Evolutionary conservation across 306 rosid species (phyloP).

Genomic region (Quercus aquifolioides): DNA sequence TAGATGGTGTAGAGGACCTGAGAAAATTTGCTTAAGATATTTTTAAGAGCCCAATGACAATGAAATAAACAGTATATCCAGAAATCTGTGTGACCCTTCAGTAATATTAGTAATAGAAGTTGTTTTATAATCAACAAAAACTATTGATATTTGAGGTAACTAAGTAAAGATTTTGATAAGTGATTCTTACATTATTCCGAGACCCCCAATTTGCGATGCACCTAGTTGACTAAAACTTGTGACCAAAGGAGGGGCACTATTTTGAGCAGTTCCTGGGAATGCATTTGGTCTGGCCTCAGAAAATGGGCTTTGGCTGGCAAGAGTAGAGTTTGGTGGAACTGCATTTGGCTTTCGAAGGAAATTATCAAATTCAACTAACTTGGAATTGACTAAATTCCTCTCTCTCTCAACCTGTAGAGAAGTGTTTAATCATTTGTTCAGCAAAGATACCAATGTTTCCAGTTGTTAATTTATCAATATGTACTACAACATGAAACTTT

Average conservation of each 20-base stretch:
- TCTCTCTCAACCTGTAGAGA: conserved; percentile 82
- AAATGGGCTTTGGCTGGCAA: conserved; percentile 38
- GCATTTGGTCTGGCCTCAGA: conserved; percentile 43
- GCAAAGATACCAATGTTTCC: conserved; percentile 17
- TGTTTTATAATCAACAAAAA: background rate
- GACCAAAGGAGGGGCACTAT: conserved; percentile 54
- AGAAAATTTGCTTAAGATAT: conserved; percentile 9
- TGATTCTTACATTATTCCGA: conserved; percentile 47
- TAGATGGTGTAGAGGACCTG: conserved; percentile 53
- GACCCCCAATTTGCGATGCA: conserved; percentile 47
- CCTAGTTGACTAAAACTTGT: conserved; percentile 85
- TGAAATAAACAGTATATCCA: background rate
- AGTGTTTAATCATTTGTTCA: conserved; percentile 13
- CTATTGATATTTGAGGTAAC: background rate
- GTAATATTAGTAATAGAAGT: background rate
- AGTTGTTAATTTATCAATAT: background rate
- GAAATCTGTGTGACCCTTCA: background rate
- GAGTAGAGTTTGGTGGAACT: conserved; percentile 32
- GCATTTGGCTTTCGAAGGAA: conserved; percentile 53
- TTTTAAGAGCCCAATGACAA: background rate
- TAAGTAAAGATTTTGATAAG: background rate
- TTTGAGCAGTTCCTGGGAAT: conserved; percentile 41
- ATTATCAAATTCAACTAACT: conserved; percentile 67
- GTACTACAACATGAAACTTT: background rate
- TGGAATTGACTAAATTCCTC: conserved; percentile 65